Conservation (phyloP, 192 early-diverging fungal species). For the Funneliformis geosporum region DNA sequence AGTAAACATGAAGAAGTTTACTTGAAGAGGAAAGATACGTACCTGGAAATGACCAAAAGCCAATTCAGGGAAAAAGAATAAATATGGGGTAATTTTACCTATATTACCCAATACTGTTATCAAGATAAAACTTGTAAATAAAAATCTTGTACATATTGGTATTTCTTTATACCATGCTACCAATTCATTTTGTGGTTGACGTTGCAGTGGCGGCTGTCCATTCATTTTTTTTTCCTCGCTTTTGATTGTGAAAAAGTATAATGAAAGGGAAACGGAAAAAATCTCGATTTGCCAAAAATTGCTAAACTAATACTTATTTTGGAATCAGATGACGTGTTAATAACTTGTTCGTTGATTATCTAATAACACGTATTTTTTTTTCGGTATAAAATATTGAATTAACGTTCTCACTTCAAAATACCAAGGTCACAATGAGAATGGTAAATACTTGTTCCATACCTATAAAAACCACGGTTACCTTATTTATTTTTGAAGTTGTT, state of each 20-base stretch:
- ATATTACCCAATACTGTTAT: neutral
- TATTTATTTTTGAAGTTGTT: neutral
- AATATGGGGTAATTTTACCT: neutral
- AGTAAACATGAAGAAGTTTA: neutral
- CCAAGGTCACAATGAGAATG: neutral
- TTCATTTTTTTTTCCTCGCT: neutral
- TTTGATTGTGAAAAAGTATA: neutral
- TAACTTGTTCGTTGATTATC: neutral
- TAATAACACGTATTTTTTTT: neutral
- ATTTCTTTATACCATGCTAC: neutral
- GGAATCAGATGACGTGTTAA: neutral
- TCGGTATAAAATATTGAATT: too few relatives aligned
- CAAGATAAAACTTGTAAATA: constrained; percentile 9
- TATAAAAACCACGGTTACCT: neutral
- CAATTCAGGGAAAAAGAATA: neutral
- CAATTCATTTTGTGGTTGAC: constrained; percentile 8
- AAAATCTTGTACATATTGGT: constrained; percentile 17
- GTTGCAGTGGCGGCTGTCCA: neutral
- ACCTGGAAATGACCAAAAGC: neutral
- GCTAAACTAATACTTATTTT: too few relatives aligned
- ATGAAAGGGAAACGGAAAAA: neutral
- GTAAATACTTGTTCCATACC: neutral
- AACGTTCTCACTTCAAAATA: too few relatives aligned
- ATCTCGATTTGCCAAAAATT: neutral
- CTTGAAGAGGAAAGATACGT: neutral